Conservation (phyloP, 2,329 filamentous ascomycete genomes). For the Trichoderma afroharzianum region DNA sequence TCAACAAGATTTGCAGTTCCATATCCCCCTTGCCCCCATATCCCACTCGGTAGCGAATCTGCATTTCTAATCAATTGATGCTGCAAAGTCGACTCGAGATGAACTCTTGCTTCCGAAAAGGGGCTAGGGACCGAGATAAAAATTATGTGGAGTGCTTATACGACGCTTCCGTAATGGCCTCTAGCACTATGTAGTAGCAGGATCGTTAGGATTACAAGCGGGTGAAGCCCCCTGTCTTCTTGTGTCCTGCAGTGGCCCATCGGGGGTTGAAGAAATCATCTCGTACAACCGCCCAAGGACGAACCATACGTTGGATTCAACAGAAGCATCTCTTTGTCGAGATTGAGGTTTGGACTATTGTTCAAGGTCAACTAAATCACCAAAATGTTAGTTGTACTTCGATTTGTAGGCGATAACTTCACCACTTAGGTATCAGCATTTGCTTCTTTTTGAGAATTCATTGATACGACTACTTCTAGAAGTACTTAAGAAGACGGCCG, state of each 20-base stretch:
- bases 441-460: accelerated
- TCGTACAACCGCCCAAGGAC: background rate
- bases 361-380: background rate
- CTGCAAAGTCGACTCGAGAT: background rate
- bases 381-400: background rate
- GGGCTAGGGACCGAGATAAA: background rate
- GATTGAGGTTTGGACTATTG: background rate
- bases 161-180: background rate
- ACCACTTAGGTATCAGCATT: background rate
- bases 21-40: background rate
- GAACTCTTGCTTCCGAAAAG: background rate
- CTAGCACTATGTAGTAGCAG: background rate
- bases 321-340: background rate
- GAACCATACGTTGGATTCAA: background rate
- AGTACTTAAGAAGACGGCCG: background rate
- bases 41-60: background rate
- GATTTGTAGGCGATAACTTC: background rate
- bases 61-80: background rate
- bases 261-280: background rate
- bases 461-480: background rate
- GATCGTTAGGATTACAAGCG: background rate
- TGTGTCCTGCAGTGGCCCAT: background rate
- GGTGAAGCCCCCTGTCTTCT: background rate
- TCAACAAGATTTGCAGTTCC: background rate
- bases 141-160: background rate